phyloP scores from a whole-genome alignment of 768 basidiomycete species.

The Termitomyces sp. region DNA sequence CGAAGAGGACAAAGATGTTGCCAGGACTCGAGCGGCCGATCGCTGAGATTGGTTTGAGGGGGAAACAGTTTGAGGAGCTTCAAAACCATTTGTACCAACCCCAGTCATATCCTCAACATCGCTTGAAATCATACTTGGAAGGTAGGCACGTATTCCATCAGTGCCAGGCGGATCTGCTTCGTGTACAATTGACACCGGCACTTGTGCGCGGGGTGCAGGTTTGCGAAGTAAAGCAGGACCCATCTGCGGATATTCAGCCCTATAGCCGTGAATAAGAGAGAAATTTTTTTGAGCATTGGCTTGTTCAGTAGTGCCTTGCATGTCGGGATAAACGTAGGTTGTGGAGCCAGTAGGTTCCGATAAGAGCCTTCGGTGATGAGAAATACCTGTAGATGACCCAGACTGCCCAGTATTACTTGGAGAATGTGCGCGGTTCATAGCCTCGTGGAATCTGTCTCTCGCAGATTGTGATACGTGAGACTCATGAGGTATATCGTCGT shows the following conservation, averaged over 20 bases:
- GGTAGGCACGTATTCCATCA: constrained; percentile 31
- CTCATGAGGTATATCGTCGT: constrained; percentile 23
- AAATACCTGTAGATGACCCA: constrained; percentile 8
- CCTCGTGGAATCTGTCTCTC: constrained; percentile 17
- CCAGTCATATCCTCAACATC: constrained; percentile 63
- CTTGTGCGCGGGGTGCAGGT: constrained; percentile 56
- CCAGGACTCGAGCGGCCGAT: neutral
- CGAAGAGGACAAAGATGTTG: neutral
- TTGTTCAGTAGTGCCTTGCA: constrained; percentile 25
- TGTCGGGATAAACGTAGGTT: constrained; percentile 21
- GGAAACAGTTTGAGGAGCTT: constrained; percentile 28
- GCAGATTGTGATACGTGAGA: constrained; percentile 24
- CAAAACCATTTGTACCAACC: constrained; percentile 37
- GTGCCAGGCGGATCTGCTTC: constrained; percentile 21
- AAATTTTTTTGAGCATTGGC: neutral
- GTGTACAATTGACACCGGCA: constrained; percentile 56
- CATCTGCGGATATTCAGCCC: constrained; percentile 12
- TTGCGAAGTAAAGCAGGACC: constrained; percentile 42
- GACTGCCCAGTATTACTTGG: constrained; percentile 9
- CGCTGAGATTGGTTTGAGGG: constrained; percentile 15
- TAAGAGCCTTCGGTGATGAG: constrained; percentile 30
- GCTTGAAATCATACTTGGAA: constrained; percentile 51
- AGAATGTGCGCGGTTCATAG: constrained; percentile 15
- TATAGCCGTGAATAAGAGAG: constrained; percentile 5
- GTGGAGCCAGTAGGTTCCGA: constrained; percentile 24